Percentiles rank a stretch among this genome's conserved stretches.
These are phyloP conservation scores for Picocystis salinarum DNA, from an alignment of 139 green algal species.

Conservation along the genomic window DNA sequence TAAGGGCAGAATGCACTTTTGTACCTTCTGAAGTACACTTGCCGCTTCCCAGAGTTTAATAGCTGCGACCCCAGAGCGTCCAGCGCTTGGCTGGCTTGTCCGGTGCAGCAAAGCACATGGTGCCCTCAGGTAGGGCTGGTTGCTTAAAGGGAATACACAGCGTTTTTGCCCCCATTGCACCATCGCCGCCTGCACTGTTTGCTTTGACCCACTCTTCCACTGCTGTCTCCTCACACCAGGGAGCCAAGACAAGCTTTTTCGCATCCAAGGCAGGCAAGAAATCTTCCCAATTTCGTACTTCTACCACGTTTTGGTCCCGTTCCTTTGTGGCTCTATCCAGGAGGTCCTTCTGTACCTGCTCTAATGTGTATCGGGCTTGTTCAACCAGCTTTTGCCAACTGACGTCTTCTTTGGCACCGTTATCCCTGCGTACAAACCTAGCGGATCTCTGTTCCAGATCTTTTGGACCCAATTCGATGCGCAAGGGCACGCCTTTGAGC, in stretches of 20 bases:
- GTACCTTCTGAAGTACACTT: too few relatives aligned
- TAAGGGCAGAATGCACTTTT: too few relatives aligned
- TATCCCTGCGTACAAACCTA: slow-evolving; percentile 81
- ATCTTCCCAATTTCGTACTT: slow-evolving; percentile 62
- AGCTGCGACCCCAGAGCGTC: slow-evolving; percentile 82
- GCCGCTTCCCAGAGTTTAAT: too few relatives aligned
- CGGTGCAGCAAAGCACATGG: slow-evolving; percentile 72
- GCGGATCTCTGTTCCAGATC: slow-evolving; percentile 93
- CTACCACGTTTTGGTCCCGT: slow-evolving; percentile 39
- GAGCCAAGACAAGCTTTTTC: slow-evolving; percentile 80
- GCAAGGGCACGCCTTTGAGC: slow-evolving; percentile 81
- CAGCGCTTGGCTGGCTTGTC: slow-evolving; percentile 92
- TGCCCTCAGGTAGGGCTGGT: slow-evolving; percentile 63
- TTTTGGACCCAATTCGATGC: slow-evolving; percentile 79
- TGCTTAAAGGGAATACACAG: slow-evolving; percentile 90
- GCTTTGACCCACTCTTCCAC: slow-evolving; percentile 85
- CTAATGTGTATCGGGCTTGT: slow-evolving; percentile 37
- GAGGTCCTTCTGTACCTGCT: slow-evolving; percentile 76
- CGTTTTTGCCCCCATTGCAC: slow-evolving; percentile 84
- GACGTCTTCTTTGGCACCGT: slow-evolving; percentile 67
- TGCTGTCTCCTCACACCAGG: slow-evolving; percentile 65
- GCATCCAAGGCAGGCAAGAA: slow-evolving; percentile 78
- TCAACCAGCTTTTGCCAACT: slow-evolving; percentile 46
- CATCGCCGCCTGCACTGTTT: slow-evolving; percentile 36
- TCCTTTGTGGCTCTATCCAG: slow-evolving; percentile 27